phyloP scores from a whole-genome alignment of 306 rosid genomes.

The Pachyrhizus erosus region DNA sequence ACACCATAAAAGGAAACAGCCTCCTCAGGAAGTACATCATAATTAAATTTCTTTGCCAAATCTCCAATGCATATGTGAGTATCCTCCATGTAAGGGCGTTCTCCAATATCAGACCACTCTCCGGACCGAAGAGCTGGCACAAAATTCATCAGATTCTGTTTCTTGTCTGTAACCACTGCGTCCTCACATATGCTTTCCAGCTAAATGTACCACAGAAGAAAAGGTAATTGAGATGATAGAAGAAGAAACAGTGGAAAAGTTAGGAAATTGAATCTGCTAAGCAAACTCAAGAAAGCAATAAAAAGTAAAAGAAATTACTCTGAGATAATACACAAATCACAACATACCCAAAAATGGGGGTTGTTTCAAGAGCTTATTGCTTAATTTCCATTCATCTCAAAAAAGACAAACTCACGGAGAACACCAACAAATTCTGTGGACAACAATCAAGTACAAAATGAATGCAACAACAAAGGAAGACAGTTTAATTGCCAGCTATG shows the following conservation, averaged over 20 bases:
- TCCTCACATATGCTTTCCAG: constrained; percentile 91
- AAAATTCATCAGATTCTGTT: constrained; percentile 55
- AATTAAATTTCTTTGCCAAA: constrained; percentile 73
- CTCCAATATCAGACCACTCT: constrained; percentile 93
- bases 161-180: constrained; percentile 59
- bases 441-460: background rate
- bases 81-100: constrained; percentile 85
- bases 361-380: background rate
- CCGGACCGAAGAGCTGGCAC: constrained; percentile 80
- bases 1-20: constrained; percentile 92
- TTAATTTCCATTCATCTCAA: background rate
- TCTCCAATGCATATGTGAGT: constrained; percentile 90
- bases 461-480: constrained; percentile 7
- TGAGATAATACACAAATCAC: background rate
- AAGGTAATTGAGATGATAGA: constrained; percentile 3
- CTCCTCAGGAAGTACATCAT: constrained; percentile 49
- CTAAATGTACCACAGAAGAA: constrained; percentile 50
- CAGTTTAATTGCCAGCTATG: background rate
- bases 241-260: background rate
- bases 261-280: constrained; percentile 3
- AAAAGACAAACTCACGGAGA: background rate
- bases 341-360: background rate
- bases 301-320: constrained; percentile 6
- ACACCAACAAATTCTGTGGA: constrained; percentile 32
- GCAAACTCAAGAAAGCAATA: constrained; percentile 24